Base-by-base conservation (phyloP, 768 basidiomycete species). In the Zangia roseola region DNA sequence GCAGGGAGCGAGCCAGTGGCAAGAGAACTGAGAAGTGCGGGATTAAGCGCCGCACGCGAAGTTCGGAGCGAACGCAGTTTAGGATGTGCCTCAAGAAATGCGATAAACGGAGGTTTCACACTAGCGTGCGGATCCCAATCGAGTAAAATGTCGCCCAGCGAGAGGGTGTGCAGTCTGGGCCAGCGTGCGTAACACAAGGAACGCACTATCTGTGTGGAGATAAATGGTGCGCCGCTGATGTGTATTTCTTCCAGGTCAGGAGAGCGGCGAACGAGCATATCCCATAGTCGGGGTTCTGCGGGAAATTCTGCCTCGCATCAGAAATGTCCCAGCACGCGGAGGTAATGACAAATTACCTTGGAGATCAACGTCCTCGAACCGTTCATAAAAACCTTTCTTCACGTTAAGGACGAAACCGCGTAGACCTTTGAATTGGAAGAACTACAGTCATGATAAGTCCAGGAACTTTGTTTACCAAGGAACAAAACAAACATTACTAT, bases 21-120 rank as follows among this genome's bases (percentile, higher is more conserved):
- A 16, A 88, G 67, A 2, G 74, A 65, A 20, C 75, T 61, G 43
- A 88, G 71, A 39, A 84, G 78, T 17, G 71, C 64, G 13, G 82
- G 76, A 47, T 76, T 78, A 23, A 81, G 73, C 31, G 74, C 79
- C 49, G 75, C 77, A 49, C 75, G 69, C 14, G 81, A 85, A 35
- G 80, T 69, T 54, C 68, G 76, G 41, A 79, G 74, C 24, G 60
- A 73, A 45, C 76, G 72, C 0, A 91, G 67, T 25, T 60, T 58
- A 19, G 76, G 73, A 57, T 90, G 88, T 3, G 76, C 79, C 48
- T 86, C 84, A 19, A 91, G 76, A 63, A 90, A 91, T 5, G 72
- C 55, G 51, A 83, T 72, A 59, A 90, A 87, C 0, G 83, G 80
- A 10, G 78, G 72, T 50, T 80, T 80, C 39, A 74, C 69, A 1